Evolutionary conservation across 192 early-diverging fungal genomes (phyloP).

Genomic region (Dispira parvispora): DNA sequence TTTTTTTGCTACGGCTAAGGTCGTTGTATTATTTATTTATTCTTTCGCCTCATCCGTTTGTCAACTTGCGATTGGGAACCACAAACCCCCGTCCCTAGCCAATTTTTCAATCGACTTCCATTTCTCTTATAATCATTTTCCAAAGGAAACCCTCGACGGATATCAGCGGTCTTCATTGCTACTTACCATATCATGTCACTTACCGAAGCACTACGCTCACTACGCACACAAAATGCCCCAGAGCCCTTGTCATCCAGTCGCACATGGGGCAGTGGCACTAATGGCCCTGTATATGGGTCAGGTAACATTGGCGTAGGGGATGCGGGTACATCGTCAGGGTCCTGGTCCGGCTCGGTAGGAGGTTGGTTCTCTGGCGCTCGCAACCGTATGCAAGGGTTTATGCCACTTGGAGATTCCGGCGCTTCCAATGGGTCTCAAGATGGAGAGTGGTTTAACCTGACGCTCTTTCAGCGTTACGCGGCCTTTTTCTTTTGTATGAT

Average conservation of each 20-base stretch:
- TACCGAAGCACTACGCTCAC: slow-evolving; percentile 6
- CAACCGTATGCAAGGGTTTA: slow-evolving; percentile 17
- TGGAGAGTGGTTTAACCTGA: slow-evolving; percentile 32
- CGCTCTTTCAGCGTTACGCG: slow-evolving; percentile 27
- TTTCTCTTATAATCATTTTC: too few relatives aligned
- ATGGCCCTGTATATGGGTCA: not conserved
- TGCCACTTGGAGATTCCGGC: slow-evolving; percentile 12
- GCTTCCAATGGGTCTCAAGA: slow-evolving; percentile 2
- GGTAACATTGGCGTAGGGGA: not conserved
- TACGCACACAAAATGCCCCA: slow-evolving; percentile 3
- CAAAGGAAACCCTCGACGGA: too few relatives aligned
- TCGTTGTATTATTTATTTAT: too few relatives aligned
- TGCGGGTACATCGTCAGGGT: not conserved
- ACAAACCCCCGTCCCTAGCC: too few relatives aligned
- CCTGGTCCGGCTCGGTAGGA: not conserved
- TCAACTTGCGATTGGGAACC: too few relatives aligned
- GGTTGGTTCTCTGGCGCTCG: slow-evolving; percentile 16
- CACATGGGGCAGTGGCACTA: not conserved
- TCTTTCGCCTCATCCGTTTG: too few relatives aligned
- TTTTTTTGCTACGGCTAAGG: too few relatives aligned
- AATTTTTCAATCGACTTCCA: too few relatives aligned
- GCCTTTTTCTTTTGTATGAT: slow-evolving; percentile 28
- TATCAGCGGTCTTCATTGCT: too few relatives aligned
- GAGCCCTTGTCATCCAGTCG: slow-evolving; percentile 2
- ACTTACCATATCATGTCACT: not conserved